Percentiles rank a stretch among this genome's conserved stretches.
Evolutionary conservation across 176 grass and related monocot species (phyloP).

Genomic region (Lolium rigidum): DNA sequence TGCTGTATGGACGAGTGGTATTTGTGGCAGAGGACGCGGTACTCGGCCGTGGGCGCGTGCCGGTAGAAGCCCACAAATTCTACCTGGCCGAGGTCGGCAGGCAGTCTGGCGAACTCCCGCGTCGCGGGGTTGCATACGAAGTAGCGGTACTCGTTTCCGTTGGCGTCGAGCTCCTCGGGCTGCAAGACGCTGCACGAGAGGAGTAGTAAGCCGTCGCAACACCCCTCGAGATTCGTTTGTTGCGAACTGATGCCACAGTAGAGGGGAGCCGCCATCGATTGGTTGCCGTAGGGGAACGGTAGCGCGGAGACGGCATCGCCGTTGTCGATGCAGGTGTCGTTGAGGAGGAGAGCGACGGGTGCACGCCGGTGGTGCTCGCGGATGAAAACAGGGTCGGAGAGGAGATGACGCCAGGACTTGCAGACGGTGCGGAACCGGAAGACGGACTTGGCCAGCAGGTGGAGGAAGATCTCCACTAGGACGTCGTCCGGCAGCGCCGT

Average conservation of each 20-base stretch:
- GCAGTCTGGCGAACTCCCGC: background rate
- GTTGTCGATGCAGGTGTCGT: background rate
- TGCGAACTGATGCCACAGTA: background rate
- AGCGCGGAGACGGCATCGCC: background rate
- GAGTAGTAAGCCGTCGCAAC: background rate
- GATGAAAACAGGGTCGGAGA: background rate
- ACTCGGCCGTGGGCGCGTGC: no score
- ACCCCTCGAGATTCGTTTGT: background rate
- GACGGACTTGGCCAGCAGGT: slow-evolving; percentile 25
- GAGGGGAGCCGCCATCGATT: background rate
- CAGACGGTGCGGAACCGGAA: slow-evolving; percentile 23
- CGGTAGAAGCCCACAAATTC: background rate
- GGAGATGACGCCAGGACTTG: slow-evolving; percentile 1
- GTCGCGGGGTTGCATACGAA: background rate
- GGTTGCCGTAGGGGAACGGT: background rate
- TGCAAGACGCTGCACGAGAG: background rate
- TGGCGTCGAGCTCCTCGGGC: background rate
- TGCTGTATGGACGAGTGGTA: no score
- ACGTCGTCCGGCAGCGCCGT: slow-evolving; percentile 2
- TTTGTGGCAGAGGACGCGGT: no score
- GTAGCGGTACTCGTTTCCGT: background rate
- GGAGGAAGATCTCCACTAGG: slow-evolving; percentile 31
- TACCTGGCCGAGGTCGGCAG: background rate
- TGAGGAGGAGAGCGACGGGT: background rate
- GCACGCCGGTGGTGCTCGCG: slow-evolving; percentile 15